phyloP scores from a whole-genome alignment of 2,329 filamentous ascomycete genomes.

The Colletotrichum cordylinicola region DNA sequence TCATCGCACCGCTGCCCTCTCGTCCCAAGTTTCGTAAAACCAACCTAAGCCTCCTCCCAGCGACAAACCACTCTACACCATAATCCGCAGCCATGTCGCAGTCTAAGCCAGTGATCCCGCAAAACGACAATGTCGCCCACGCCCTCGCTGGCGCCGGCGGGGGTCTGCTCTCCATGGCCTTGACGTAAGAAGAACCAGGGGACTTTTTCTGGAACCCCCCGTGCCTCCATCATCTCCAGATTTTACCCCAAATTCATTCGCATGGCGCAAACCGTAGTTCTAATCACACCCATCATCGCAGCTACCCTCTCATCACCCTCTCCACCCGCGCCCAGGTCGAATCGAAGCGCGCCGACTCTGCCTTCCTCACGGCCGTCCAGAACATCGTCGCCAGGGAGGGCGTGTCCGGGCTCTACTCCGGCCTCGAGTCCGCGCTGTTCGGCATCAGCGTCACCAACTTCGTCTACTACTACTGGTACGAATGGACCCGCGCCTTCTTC shows the following conservation, averaged over 20 bases:
- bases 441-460: conserved; percentile 99
- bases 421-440: conserved; percentile 92
- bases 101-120: conserved; percentile 72
- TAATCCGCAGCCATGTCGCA: not conserved
- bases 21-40: conserved; percentile 2
- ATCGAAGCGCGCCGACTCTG: conserved; percentile 87
- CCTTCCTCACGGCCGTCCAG: conserved; percentile 81
- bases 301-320: conserved; percentile 95
- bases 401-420: conserved; percentile 86
- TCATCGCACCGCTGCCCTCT: not conserved
- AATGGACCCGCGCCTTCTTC: conserved; percentile 92
- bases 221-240: not conserved
- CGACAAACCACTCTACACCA: not conserved
- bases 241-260: not conserved
- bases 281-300: conserved; percentile 38
- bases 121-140: conserved; percentile 97
- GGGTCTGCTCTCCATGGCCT: conserved; percentile 91
- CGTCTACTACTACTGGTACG: conserved; percentile 99
- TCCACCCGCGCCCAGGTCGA: conserved; percentile 98
- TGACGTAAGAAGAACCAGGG: conserved; percentile 71
- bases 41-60: not conserved
- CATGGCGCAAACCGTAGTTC: not conserved
- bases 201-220: not conserved
- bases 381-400: conserved; percentile 93
- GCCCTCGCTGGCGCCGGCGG: conserved; percentile 92